Evolutionary conservation across 2,329 filamentous ascomycete species (phyloP), one percentile per base, ranked within the genome.

Genomic region (Fusarium zealandicum): DNA sequence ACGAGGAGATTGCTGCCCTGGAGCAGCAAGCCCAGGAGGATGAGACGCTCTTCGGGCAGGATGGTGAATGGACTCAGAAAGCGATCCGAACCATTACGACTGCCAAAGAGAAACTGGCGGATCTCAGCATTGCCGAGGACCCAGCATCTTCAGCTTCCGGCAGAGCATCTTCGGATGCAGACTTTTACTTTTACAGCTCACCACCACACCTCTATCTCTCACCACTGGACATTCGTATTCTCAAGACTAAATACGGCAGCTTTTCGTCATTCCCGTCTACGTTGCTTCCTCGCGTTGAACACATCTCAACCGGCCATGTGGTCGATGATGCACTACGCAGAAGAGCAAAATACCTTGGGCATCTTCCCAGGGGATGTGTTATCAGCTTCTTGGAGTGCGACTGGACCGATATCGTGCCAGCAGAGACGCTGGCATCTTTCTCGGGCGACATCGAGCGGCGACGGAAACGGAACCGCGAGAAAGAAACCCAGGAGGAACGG

Each of bases 371-470:
- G 43, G 93, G 93, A n/a, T 96, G 92, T 71, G 89, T 96, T 62
- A 90, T 97, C 35, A 92, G 83, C 62, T 96, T 96, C 67, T 74
- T 97, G 1, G 93, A 97, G 74, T 97, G 93, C 69, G 92, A 97
- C 72, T 97, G 93, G 93, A 92, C 90, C 3, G 92, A 96, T 63
- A 90, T 95, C 31, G 90, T 97, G 5, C 82, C 86, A 3, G 80
- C 86, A 1, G 88, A 90, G 43, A 82, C 90, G 4, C 78, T 97
- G n/a, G 86, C 86, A 32, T 81, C 82, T 1, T 97, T 96, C 73
- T 79, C 82, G n/a, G 75, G 80, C 0, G 92, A 96, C 54, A 89
- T 95, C 46, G 89, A 90, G 61, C 82, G 84, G 51, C 82, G 93
- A 46, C 82, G 92, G 50, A 92, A 89, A 72, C 82, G 84, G 47